phyloP scores from a whole-genome alignment of 2,329 filamentous ascomycete genomes.

The Trichoderma sp. region DNA sequence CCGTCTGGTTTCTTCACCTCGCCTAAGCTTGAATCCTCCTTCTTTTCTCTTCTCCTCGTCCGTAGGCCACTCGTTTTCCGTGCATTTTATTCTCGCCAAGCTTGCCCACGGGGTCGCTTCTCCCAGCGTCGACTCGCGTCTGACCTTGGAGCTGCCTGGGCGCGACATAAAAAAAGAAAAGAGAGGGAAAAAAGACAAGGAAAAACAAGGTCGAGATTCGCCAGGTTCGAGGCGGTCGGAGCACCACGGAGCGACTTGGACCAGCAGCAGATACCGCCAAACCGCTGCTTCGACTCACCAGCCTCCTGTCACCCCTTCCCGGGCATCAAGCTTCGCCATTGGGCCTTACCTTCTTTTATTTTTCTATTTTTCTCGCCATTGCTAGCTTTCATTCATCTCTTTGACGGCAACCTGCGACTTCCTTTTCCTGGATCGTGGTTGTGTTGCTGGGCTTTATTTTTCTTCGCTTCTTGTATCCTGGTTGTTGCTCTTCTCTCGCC shows the following conservation, averaged over 20 bases:
- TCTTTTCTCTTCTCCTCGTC: not conserved
- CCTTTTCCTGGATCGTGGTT: not conserved
- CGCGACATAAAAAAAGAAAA: not conserved
- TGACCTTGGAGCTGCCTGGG: not conserved
- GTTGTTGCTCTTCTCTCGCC: conserved; percentile 5
- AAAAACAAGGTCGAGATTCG: not conserved
- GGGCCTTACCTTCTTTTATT: conserved; percentile 6
- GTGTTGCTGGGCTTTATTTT: conserved; percentile 5
- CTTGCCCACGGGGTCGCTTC: conserved; percentile 14
- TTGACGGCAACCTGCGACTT: not conserved
- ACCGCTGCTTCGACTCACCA: conserved; percentile 1
- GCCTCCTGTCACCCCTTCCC: conserved; percentile 19
- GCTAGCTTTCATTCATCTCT: not conserved
- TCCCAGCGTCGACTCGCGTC: conserved; percentile 14
- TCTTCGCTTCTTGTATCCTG: conserved; percentile 14
- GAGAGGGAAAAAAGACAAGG: not conserved
- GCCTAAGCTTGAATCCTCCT: not conserved
- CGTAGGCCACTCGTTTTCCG: conserved; percentile 2
- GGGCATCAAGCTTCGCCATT: not conserved
- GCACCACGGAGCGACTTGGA: conserved; percentile 7
- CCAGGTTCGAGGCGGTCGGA: conserved; percentile 11
- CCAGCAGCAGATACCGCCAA: conserved; percentile 5
- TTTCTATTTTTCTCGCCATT: not conserved
- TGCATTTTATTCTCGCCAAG: conserved; percentile 5
- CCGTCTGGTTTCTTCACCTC: not conserved